These are phyloP conservation scores for Eucalyptus globulus DNA, from an alignment of 345 rosid species.

Conservation along the genomic window DNA sequence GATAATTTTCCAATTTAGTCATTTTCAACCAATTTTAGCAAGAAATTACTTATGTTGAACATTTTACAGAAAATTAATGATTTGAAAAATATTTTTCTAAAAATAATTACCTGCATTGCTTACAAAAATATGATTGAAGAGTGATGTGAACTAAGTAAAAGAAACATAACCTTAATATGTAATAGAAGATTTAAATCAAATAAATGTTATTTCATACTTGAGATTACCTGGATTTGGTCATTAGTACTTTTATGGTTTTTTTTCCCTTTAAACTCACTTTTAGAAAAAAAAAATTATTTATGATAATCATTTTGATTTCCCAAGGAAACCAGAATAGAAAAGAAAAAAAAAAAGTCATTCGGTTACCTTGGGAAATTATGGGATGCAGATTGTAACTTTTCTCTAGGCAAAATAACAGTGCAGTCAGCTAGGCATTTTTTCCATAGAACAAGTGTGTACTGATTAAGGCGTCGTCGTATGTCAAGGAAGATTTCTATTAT, in stretches of 20 bases:
- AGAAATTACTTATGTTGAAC: too few relatives aligned
- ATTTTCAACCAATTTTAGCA: not conserved
- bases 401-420: not conserved
- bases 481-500: not conserved
- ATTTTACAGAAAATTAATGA: too few relatives aligned
- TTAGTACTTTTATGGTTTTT: too few relatives aligned
- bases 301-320: not conserved
- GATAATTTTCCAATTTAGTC: not conserved
- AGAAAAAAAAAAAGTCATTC: rapidly evolving
- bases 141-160: not conserved
- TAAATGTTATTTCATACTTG: not conserved
- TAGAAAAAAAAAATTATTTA: not conserved
- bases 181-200: not conserved
- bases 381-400: not conserved
- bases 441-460: not conserved
- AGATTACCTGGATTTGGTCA: not conserved
- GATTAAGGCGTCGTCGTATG: not conserved
- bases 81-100: too few relatives aligned
- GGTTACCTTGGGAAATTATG: not conserved
- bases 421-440: not conserved
- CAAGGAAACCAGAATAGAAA: not conserved
- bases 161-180: not conserved
- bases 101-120: not conserved
- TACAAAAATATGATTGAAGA: not conserved
- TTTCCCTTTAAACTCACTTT: not conserved